Conservation (phyloP, 106 monocot species). For the Phalaenopsis equestris region DNA sequence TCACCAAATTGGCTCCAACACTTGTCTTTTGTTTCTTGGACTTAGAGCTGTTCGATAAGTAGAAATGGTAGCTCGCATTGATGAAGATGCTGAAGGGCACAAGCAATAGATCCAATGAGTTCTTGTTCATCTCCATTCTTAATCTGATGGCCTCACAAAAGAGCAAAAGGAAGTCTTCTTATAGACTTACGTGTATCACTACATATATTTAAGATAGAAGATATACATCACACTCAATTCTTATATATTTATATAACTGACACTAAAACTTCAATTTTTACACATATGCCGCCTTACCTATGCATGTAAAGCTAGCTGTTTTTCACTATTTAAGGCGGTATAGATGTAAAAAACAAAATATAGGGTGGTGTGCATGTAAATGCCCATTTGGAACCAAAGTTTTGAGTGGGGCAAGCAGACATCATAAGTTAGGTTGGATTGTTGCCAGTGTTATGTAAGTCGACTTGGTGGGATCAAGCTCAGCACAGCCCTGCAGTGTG, state of each 20-base stretch:
- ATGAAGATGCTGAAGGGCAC: slow-evolving; percentile 3
- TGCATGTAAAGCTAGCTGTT: too few species aligned
- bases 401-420: not conserved
- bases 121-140: not conserved
- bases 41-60: not conserved
- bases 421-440: not conserved
- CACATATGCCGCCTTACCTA: too few species aligned
- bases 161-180: not conserved
- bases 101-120: not conserved
- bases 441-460: not conserved
- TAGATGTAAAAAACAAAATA: too few species aligned
- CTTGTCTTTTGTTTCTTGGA: not conserved
- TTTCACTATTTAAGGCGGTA: too few species aligned
- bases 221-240: too few species aligned
- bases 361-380: too few species aligned
- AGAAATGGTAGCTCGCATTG: slow-evolving; percentile 2
- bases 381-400: not conserved
- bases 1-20: not conserved
- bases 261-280: too few species aligned
- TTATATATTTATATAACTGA: too few species aligned
- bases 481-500: too few species aligned
- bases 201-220: not conserved
- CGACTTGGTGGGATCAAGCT: too few species aligned
- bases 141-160: not conserved
- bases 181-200: not conserved